Conservation (phyloP, 768 basidiomycete genomes). For the Trametes cinnabarina region DNA sequence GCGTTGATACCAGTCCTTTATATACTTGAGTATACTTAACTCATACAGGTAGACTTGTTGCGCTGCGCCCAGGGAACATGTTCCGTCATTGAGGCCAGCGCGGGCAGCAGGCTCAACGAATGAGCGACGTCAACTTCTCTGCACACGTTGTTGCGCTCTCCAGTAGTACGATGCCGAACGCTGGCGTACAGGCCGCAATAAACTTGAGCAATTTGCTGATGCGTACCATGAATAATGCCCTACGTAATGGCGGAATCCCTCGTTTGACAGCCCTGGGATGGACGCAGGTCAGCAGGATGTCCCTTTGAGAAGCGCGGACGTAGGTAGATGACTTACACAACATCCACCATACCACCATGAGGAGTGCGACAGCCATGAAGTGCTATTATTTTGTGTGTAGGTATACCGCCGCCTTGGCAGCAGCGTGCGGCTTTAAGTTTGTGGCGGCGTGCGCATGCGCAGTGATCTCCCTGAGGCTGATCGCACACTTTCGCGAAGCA, state of each 20-base stretch:
- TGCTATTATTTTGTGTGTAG: no score
- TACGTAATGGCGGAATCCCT: not conserved
- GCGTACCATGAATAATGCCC: not conserved
- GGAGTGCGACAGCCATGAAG: no score
- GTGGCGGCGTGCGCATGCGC: no score
- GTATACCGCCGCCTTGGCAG: no score
- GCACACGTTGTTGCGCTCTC: constrained; percentile 2
- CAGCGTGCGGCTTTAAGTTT: no score
- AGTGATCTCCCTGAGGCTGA: no score
- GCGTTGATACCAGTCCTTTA: no score
- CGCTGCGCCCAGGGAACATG: not conserved
- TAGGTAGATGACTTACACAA: no score
- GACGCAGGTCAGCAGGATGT: not conserved
- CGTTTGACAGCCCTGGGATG: not conserved
- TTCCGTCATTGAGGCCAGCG: not conserved
- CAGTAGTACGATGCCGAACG: constrained; percentile 1
- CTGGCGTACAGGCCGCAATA: not conserved
- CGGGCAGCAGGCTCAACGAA: not conserved
- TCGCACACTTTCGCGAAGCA: no score
- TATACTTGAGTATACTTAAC: no score
- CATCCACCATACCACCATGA: no score
- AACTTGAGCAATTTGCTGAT: not conserved
- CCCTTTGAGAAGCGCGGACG: not conserved
- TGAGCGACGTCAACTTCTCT: not conserved
- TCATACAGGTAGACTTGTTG: not conserved